Base-by-base conservation (phyloP, 371 early-diverging fungal genomes). In the Rhizopus stolonifer region DNA sequence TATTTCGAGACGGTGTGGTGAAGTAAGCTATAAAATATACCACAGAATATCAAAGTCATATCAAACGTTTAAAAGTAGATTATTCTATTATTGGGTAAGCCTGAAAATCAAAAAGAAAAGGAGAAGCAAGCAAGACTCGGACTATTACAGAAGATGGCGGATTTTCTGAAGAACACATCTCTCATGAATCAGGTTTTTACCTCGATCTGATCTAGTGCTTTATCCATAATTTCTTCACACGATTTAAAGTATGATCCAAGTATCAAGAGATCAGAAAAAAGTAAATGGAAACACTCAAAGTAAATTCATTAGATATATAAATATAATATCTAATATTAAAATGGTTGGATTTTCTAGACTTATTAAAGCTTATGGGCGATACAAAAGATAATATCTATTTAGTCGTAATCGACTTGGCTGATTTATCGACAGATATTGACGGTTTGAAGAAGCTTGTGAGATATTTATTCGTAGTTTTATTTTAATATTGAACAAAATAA, bases 351-450 rank as follows among this genome's bases (percentile, higher is more conserved):
- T 44, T 44, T 44, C 44, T 23, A 25, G 44, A 14, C 25, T 24
- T 44, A 24, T 13, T 44, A 22, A 44, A 24, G 1, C 24, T 24
- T 44, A 13, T 24, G 24, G 24, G 5, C 25, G 1, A 1, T 14
- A 44, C 25, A 23, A 4, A 44, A 24, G 24, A 44, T 23, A 57
- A 46, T 50, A 26, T 57, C 34, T 46, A 46, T 22, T 47, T 59
- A 15, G 60, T 59, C 29, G 24, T 59, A 42, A 52, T 59, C 22
- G 60, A 59, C 32, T 59, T 47, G 34, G 49, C 54, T 29, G 60
- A 54, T 38, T 49, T 51, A 21, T 52, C 60, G 6, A 52, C 53
- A 31, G 1, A 49, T 23, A 23, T 34, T 15, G 49, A 49, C 18
- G 49, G 36, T 49, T 49, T 49, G 49, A 39, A 56, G 26, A 25